Conservation (phyloP, 1,284 basidiomycete genomes). For the Ustilago trichophora region DNA sequence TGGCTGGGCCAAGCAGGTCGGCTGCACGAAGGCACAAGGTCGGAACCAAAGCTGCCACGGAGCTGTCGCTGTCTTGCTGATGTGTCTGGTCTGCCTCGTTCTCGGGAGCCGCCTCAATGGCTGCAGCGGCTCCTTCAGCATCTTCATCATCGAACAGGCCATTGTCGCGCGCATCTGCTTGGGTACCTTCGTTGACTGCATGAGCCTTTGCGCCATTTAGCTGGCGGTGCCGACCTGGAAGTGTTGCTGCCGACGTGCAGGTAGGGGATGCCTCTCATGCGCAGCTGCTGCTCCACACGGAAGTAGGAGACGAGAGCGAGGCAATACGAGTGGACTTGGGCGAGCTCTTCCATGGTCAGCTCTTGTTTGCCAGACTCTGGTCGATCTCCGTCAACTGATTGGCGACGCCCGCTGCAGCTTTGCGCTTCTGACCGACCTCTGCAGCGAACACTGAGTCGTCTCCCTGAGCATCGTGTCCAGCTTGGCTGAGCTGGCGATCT, state of each 20-base stretch:
- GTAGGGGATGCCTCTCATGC: constrained; percentile 80
- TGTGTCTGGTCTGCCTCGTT: constrained; percentile 68
- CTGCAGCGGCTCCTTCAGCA: not conserved
- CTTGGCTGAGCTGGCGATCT: constrained; percentile 20
- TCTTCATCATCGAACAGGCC: constrained; percentile 31
- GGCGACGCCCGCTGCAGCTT: not conserved
- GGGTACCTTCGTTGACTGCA: not conserved
- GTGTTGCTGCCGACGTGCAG: constrained; percentile 75
- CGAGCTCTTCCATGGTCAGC: constrained; percentile 47
- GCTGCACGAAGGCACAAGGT: constrained; percentile 81
- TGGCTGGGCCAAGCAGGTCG: constrained; percentile 81
- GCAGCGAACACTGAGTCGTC: not conserved
- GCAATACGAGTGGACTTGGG: constrained; percentile 52
- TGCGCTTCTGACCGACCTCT: constrained; percentile 28
- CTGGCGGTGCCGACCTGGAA: constrained; percentile 27
- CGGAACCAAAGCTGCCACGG: constrained; percentile 76
- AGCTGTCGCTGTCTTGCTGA: not conserved
- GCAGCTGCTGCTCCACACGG: constrained; percentile 86
- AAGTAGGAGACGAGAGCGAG: constrained; percentile 90
- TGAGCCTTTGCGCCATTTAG: constrained; percentile 6
- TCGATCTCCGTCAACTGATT: not conserved
- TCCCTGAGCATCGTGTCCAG: not conserved
- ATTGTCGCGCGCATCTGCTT: constrained; percentile 17
- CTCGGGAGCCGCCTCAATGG: not conserved
- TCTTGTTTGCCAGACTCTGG: constrained; percentile 4